A percentile compares a stretch with the other conserved stretches of the same genome.
These are phyloP conservation scores for Cadophora malorum DNA, from an alignment of 2,329 filamentous ascomycete species.

Conservation along the genomic window DNA sequence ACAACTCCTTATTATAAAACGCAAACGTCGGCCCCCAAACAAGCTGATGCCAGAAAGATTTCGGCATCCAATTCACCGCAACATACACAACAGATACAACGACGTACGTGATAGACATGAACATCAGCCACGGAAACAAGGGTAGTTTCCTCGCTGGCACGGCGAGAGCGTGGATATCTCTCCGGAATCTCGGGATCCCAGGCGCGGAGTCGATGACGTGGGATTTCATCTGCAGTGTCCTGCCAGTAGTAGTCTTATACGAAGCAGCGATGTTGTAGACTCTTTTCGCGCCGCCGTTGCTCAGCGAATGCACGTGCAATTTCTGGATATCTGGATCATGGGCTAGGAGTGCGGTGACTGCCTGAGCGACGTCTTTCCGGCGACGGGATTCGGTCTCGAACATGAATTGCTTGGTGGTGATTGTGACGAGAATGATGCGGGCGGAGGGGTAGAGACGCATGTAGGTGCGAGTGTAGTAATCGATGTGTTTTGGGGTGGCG, in stretches of 20 bases:
- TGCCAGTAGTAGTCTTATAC: constrained; percentile 29
- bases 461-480: constrained; percentile 62
- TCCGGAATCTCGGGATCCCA: constrained; percentile 39
- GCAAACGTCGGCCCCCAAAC: constrained; percentile 38
- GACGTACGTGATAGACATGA: constrained; percentile 20
- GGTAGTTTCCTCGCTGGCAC: constrained; percentile 27
- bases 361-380: constrained; percentile 45
- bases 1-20: constrained; percentile 30
- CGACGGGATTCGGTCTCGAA: constrained; percentile 42
- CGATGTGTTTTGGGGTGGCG: constrained; percentile 58
- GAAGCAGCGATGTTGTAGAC: constrained; percentile 32
- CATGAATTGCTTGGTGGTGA: constrained; percentile 54
- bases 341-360: constrained; percentile 33
- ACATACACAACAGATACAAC: constrained; percentile 32
- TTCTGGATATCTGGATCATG: constrained; percentile 38
- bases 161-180: constrained; percentile 38
- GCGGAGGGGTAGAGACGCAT: constrained; percentile 57
- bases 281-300: constrained; percentile 59
- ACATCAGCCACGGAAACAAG: constrained; percentile 34
- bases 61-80: constrained; percentile 38
- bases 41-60: constrained; percentile 38
- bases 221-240: constrained; percentile 29
- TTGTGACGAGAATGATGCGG: constrained; percentile 58
- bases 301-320: constrained; percentile 61
- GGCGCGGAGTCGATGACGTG: constrained; percentile 38